Percentiles rank a stretch among this genome's conserved stretches.
These are phyloP conservation scores for Picochlorum costavermella DNA, from an alignment of 139 green algal species.

Conservation along the genomic window DNA sequence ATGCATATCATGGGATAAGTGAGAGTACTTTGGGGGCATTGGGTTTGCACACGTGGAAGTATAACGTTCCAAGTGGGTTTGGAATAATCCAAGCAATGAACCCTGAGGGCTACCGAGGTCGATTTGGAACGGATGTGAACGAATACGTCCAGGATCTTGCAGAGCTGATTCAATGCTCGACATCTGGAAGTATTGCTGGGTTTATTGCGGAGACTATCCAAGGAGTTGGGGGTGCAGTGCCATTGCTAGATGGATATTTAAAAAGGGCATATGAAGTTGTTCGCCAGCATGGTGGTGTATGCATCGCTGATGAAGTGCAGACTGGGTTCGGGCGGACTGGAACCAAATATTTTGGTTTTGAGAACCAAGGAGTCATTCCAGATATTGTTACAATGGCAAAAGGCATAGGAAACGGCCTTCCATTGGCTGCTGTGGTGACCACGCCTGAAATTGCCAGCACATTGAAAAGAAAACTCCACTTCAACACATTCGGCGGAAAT, in stretches of 20 bases:
- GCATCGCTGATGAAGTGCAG: constrained; percentile 97
- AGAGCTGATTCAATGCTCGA: constrained; percentile 60
- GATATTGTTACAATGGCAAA: constrained; percentile 96
- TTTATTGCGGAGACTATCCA: constrained; percentile 93
- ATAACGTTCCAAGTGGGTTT: constrained; percentile 69
- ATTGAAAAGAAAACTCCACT: constrained; percentile 73
- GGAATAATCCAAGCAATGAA: constrained; percentile 84
- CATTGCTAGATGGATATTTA: constrained; percentile 81
- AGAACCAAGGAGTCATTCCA: constrained; percentile 75
- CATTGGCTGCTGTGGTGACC: constrained; percentile 91
- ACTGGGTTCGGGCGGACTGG: constrained; percentile 94
- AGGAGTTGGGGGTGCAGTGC: constrained; percentile 79
- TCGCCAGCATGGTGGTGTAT: constrained; percentile 79
- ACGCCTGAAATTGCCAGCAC: constrained; percentile 77
- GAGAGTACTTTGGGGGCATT: constrained; percentile 79
- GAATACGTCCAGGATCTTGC: constrained; percentile 64
- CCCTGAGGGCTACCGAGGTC: constrained; percentile 84
- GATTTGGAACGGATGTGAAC: constrained; percentile 72
- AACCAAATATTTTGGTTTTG: constrained; percentile 90
- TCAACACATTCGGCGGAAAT: constrained; percentile 98
- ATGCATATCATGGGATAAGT: constrained; percentile 88
- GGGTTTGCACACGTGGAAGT: constrained; percentile 90
- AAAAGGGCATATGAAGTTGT: constrained; percentile 80
- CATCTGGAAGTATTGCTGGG: constrained; percentile 63
- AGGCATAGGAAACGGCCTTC: constrained; percentile 95